Conservation (phyloP, 768 basidiomycete genomes). For the Boletus pseudopeckii region DNA sequence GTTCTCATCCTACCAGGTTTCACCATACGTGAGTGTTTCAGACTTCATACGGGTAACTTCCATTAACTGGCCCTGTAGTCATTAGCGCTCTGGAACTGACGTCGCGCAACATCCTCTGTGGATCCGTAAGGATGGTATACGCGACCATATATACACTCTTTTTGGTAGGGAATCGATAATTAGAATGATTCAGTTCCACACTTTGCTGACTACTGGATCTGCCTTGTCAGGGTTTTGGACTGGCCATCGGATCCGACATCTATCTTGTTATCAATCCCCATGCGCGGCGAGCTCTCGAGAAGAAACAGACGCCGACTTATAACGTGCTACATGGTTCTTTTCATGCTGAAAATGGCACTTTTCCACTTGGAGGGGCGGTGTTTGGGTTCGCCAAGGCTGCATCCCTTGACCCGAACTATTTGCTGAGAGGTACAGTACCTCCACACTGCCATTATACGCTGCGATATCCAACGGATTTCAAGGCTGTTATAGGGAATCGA, state of each 20-base stretch:
- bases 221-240: slow-evolving; percentile 64
- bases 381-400: slow-evolving; percentile 43
- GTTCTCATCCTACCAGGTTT: slow-evolving; percentile 91
- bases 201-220: slow-evolving; percentile 3
- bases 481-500: slow-evolving; percentile 75
- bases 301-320: slow-evolving; percentile 35
- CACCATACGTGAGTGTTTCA: slow-evolving; percentile 58
- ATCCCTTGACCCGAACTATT: slow-evolving; percentile 28
- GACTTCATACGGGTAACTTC: background rate
- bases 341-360: slow-evolving; percentile 46
- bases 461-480: slow-evolving; percentile 26
- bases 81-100: slow-evolving; percentile 78
- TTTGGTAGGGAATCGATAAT: slow-evolving; percentile 42
- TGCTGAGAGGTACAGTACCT: slow-evolving; percentile 27
- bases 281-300: slow-evolving; percentile 40
- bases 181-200: background rate
- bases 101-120: slow-evolving; percentile 76
- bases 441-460: slow-evolving; percentile 7
- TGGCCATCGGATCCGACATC: slow-evolving; percentile 80
- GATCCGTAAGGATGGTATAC: slow-evolving; percentile 80
- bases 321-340: slow-evolving; percentile 56
- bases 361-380: slow-evolving; percentile 38
- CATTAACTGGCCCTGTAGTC: slow-evolving; percentile 39
- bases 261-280: slow-evolving; percentile 67
- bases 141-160: slow-evolving; percentile 85